Base-by-base conservation (phyloP, 2,329 filamentous ascomycete species). In the Cytospora mali region DNA sequence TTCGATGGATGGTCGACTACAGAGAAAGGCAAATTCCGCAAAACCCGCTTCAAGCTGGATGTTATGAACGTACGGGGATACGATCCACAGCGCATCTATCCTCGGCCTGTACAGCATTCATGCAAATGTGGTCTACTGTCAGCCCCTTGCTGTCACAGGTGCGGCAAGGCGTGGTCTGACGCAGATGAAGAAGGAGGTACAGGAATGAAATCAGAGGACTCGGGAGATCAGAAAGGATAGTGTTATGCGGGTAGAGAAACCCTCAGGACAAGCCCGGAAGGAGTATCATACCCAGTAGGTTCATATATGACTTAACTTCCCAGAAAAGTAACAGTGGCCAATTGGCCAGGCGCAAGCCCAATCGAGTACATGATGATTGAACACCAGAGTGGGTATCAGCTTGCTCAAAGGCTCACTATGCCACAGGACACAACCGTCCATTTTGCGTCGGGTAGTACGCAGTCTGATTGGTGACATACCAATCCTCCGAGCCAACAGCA, bases 381-480 rank as follows among this genome's bases (percentile, higher is more conserved):
- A n/a, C n/a, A n/a, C n/a, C n/a, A n/a, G n/a, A n/a, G n/a, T n/a
- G n/a, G n/a, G n/a, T n/a, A n/a, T n/a, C n/a, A n/a, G n/a, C n/a
- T n/a, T n/a, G n/a, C n/a, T n/a, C n/a, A n/a, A n/a, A n/a, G n/a
- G n/a, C n/a, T n/a, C n/a, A n/a, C n/a, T n/a, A n/a, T n/a, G n/a
- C n/a, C n/a, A 33, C 31, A 33, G 31, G 39, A 21, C 62, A 64
- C 55, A 64, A 55, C 4, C 55, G 35, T 23, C 62, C 62, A 35
- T 62, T 62, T 29, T 54, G 48, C 14, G 59, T 64, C 14, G 59
- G 58, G 16, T 61, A 64, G 21, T 61, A 64, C 42, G 39, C 51
- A 29, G 56, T 50, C 42, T 64, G 62, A 16, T 52, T 58, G 13
- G 58, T 52, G 29, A 64, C 9, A 21, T 64, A 33, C 62, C 62